Evolutionary conservation across 2,329 filamentous ascomycete genomes (phyloP).

Genomic region (Fusarium praegraminearum): DNA sequence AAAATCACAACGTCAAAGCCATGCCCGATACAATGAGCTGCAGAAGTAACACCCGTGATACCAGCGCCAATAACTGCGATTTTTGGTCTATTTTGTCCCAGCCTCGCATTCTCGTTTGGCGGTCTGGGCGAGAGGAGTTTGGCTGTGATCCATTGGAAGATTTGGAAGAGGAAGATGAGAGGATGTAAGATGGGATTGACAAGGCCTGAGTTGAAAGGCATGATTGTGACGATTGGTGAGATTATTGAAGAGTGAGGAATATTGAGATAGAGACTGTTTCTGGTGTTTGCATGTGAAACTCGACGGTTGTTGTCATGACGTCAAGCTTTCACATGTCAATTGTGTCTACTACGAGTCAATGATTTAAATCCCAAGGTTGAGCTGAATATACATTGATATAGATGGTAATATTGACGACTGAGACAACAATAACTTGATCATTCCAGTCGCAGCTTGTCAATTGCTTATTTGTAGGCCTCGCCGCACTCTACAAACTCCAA

Average conservation of each 20-base stretch:
- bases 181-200: constrained; percentile 63
- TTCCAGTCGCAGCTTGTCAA: constrained; percentile 24
- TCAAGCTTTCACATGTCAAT: constrained; percentile 42
- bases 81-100: constrained; percentile 67
- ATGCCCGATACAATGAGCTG: constrained; percentile 86
- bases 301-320: constrained; percentile 41
- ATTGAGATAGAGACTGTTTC: constrained; percentile 8
- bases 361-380: constrained; percentile 23
- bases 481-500: not conserved
- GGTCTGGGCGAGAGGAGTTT: constrained; percentile 77
- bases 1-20: constrained; percentile 86
- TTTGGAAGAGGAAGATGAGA: constrained; percentile 71
- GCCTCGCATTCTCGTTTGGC: constrained; percentile 67
- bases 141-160: constrained; percentile 73
- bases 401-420: constrained; percentile 4
- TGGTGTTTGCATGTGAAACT: constrained; percentile 32
- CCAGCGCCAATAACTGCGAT: constrained; percentile 78
- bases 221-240: constrained; percentile 30
- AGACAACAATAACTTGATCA: constrained; percentile 30
- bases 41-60: constrained; percentile 80
- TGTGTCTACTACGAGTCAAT: constrained; percentile 34
- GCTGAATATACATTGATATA: not conserved
- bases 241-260: not conserved
- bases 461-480: constrained; percentile 8
- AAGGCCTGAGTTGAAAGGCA: constrained; percentile 51